Conservation (phyloP, 2,329 filamentous ascomycete genomes). For the Amauroascus niger region DNA sequence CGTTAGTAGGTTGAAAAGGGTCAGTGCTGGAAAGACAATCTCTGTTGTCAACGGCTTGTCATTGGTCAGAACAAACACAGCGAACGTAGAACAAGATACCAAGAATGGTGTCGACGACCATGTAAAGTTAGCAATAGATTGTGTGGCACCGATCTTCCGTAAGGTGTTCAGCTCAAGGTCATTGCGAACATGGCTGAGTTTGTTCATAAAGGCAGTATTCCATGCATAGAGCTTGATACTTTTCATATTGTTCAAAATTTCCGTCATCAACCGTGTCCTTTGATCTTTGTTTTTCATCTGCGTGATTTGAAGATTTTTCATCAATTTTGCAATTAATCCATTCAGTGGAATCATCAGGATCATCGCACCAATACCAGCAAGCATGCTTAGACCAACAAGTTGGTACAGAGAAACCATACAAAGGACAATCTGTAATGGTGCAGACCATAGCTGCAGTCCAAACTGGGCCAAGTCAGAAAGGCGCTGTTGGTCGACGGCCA, state of each 20-base stretch:
- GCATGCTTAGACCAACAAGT: constrained; percentile 88
- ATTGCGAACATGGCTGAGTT: constrained; percentile 90
- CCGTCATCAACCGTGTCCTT: constrained; percentile 83
- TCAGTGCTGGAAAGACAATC: constrained; percentile 86
- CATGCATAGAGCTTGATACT: constrained; percentile 98
- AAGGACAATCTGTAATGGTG: constrained; percentile 88
- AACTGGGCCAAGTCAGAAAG: constrained; percentile 92
- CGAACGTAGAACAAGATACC: constrained; percentile 93
- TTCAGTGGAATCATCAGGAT: constrained; percentile 95
- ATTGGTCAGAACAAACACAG: constrained; percentile 80
- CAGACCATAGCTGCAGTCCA: constrained; percentile 90
- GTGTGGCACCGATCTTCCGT: constrained; percentile 87
- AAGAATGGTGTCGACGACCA: constrained; percentile 97
- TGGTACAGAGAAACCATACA: constrained; percentile 96
- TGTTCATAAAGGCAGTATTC: constrained; percentile 95
- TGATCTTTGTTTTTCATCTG: constrained; percentile 99
- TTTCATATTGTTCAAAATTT: constrained; percentile 99
- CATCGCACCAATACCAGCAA: constrained; percentile 92
- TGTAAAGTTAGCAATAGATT: constrained; percentile 91
- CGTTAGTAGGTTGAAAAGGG: constrained; percentile 89
- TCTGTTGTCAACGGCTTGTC: constrained; percentile 77
- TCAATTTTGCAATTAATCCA: constrained; percentile 78
- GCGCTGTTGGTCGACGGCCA: constrained; percentile 95
- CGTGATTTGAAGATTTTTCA: constrained; percentile 87
- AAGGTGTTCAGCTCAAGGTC: constrained; percentile 91